Conservation (phyloP, 192 early-diverging fungal genomes). For the Jimgerdemannia lactiflua region DNA sequence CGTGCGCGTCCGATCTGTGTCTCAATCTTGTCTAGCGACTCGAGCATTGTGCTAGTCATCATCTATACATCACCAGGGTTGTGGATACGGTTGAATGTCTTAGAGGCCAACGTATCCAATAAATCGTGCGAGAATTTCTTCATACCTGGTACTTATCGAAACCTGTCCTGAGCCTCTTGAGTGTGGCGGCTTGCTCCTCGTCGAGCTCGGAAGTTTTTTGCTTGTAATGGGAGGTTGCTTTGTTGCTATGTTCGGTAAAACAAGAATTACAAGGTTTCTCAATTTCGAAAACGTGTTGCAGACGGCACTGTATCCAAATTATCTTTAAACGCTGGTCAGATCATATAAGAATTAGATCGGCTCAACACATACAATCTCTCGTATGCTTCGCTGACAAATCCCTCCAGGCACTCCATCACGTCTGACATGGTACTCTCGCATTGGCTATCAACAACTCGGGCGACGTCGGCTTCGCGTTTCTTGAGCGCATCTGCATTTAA, state of each 20-base stretch:
- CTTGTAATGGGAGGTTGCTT: neutral
- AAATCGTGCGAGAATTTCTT: neutral
- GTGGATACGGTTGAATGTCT: neutral
- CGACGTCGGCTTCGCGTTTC: neutral
- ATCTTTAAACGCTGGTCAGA: neutral
- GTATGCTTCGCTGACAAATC: neutral
- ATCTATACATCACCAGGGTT: neutral
- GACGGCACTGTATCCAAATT: neutral
- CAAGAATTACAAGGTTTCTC: neutral
- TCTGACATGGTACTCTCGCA: neutral
- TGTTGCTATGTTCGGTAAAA: neutral
- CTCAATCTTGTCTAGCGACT: constrained; percentile 13
- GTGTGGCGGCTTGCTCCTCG: neutral
- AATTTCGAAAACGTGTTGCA: neutral
- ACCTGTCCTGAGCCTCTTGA: constrained; percentile 5
- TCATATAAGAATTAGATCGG: neutral
- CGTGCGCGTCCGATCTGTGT: constrained; percentile 2
- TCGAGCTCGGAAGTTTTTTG: neutral
- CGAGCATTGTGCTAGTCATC: constrained; percentile 4
- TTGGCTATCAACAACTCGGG: neutral
- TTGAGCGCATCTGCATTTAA: neutral
- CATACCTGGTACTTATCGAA: constrained; percentile 20
- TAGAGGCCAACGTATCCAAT: neutral
- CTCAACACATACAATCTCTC: neutral
- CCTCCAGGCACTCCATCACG: neutral